Base-by-base conservation (phyloP, 441 rosid species). In the Cnidoscolus chayamansa region DNA sequence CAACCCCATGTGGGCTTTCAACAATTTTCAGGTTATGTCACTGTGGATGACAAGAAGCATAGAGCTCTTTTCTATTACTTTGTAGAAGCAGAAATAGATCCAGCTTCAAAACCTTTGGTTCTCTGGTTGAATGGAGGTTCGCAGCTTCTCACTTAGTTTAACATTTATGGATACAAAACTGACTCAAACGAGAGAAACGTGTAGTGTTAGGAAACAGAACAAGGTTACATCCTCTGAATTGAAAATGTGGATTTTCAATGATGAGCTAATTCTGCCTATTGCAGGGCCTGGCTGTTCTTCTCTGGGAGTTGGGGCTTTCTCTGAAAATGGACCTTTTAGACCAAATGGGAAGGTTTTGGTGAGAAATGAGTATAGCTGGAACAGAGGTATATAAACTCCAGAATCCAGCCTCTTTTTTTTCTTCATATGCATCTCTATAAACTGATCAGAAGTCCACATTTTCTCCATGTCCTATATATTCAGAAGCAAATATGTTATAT, bases 81-180 rank as follows among this genome's bases (percentile, higher is more conserved):
- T 10, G 92, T 87, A 45, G 99, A 95, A 78, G 97, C 99, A 49
- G 94, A 90, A 82, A 69, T 40, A 53, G 84, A 91, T 68, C 94
- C 97, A 16, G 74, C 78, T 76, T 85, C 90, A 50, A 95, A 89
- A 78, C 97, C 99, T 68, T 90, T 95, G 45, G 97, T 91, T 70
- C 98, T 95, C 65, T 95, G 99, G 99, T 88, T 95, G 78, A 95
- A 95, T 74, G 99, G 99, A 89, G 99, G 99, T 94, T 65, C 12
- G 67, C 20, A 15, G 25, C 56, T 48, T 20, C 65, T 70, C 74
- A 15, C n/a, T 17, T 40, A 65, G 63, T 49, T 35, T 5, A 5
- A 6, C 45, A 40, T 40, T 40, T 40, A 40, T 40, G 45, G 45
- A 0, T 31, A 64, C 70, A 43, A 12, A 63, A 57, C 47, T 61